Conservation (phyloP, 768 basidiomycete species). For the Leccinum subgranulosum region DNA sequence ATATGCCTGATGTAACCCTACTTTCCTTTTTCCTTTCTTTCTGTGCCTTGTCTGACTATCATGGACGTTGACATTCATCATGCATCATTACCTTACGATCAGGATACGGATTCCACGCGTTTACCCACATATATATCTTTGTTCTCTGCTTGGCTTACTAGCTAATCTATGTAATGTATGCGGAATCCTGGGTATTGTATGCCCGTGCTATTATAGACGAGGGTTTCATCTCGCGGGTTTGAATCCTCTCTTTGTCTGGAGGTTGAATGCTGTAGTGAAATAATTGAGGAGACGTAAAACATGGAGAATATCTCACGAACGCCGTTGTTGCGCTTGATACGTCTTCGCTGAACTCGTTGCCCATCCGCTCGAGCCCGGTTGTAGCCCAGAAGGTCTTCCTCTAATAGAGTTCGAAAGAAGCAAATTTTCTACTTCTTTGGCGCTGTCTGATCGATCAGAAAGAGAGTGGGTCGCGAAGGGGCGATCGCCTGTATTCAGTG, state of each 20-base stretch:
- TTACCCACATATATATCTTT: conserved; percentile 22
- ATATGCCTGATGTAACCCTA: conserved; percentile 25
- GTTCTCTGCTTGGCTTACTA: conserved; percentile 10
- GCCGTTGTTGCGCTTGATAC: conserved; percentile 24
- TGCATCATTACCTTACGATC: conserved; percentile 12
- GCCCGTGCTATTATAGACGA: not conserved
- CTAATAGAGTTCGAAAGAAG: conserved; percentile 36
- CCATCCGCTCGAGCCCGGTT: conserved; percentile 37
- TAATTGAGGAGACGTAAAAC: not conserved
- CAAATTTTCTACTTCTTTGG: conserved; percentile 70
- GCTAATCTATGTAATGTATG: conserved; percentile 16
- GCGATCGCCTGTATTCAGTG: conserved; percentile 35
- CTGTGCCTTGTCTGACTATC: not conserved
- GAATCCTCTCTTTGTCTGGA: conserved; percentile 44
- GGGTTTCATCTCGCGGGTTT: conserved; percentile 37
- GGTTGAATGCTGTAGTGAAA: conserved; percentile 40
- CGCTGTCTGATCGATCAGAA: conserved; percentile 64
- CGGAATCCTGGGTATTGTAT: not conserved
- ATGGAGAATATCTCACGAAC: conserved; percentile 15
- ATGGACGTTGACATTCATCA: conserved; percentile 11
- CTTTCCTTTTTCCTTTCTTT: conserved; percentile 4
- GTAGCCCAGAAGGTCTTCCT: conserved; percentile 16
- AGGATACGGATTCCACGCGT: conserved; percentile 1
- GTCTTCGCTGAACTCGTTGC: conserved; percentile 25
- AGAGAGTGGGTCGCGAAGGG: conserved; percentile 43